phyloP scores from a whole-genome alignment of 306 rosid species.

The Begonia fuchsioides region DNA sequence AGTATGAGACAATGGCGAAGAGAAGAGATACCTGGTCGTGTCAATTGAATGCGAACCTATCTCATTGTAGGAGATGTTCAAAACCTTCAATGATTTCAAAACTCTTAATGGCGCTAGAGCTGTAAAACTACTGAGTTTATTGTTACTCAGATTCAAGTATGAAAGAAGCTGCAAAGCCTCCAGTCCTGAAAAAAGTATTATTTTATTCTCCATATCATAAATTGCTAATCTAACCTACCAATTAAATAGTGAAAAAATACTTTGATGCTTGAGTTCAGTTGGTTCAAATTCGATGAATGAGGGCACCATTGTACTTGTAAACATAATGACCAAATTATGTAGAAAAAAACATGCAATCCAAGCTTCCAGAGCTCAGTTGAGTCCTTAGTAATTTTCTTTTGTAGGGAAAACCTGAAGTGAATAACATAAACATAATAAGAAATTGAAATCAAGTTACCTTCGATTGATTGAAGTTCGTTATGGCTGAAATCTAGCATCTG shows the following conservation, averaged over 20 bases:
- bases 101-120: conserved; percentile 55
- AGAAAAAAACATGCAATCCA: too few species aligned
- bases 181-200: conserved; percentile 47
- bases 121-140: conserved; percentile 53
- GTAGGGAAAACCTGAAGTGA: too few species aligned
- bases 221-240: background rate
- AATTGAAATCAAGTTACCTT: conserved; percentile 26
- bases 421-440: too few species aligned
- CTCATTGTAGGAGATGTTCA: conserved; percentile 61
- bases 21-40: conserved; percentile 51
- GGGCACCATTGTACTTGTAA: too few species aligned
- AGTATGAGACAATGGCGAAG: conserved; percentile 60
- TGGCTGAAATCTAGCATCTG: conserved; percentile 81
- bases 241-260: too few species aligned
- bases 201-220: background rate
- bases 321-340: too few species aligned
- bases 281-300: too few species aligned
- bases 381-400: too few species aligned
- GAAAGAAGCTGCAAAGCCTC: conserved; percentile 83
- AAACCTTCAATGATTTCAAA: conserved; percentile 43
- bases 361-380: too few species aligned
- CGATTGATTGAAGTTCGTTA: conserved; percentile 67
- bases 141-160: conserved; percentile 62
- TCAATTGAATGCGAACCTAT: conserved; percentile 55
- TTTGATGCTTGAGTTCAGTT: too few species aligned